Percentiles rank a stretch among this genome's conserved stretches.
phyloP scores from a whole-genome alignment of 2,329 filamentous ascomycete genomes.

The Phaeosphaeriaceae sp. region DNA sequence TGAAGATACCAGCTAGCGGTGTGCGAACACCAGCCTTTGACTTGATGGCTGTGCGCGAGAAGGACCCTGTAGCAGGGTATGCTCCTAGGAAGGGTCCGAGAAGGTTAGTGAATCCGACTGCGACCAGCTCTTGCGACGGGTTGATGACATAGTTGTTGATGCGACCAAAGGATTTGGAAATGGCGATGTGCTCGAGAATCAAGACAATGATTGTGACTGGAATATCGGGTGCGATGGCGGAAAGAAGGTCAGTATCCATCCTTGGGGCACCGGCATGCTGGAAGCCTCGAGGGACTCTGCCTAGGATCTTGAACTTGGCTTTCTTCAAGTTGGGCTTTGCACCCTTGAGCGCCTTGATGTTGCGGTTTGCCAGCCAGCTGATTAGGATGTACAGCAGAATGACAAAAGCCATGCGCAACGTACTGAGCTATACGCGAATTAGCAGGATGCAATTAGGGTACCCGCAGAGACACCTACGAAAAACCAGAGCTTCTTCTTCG shows the following conservation, averaged over 20 bases:
- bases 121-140: constrained; percentile 94
- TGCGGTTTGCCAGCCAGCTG: constrained; percentile 80
- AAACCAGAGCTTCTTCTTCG: constrained; percentile 81
- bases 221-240: constrained; percentile 72
- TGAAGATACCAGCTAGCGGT: constrained; percentile 88
- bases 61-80: constrained; percentile 93
- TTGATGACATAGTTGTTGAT: constrained; percentile 97
- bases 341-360: constrained; percentile 45
- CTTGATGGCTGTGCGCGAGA: constrained; percentile 95
- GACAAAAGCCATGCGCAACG: constrained; percentile 86
- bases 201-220: constrained; percentile 92
- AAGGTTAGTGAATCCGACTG: constrained; percentile 87
- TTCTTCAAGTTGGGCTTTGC: constrained; percentile 55
- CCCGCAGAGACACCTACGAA: constrained; percentile 58
- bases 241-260: constrained; percentile 71
- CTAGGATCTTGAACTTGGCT: constrained; percentile 72
- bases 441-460: not conserved
- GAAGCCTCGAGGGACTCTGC: constrained; percentile 66
- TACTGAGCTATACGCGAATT: constrained; percentile 62
- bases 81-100: constrained; percentile 89
- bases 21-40: constrained; percentile 95
- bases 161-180: constrained; percentile 94
- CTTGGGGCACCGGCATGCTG: constrained; percentile 76
- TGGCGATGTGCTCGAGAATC: constrained; percentile 95
- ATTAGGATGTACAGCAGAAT: constrained; percentile 92